Conservation (phyloP, 192 early-diverging fungal species). For the Podila verticillata region DNA sequence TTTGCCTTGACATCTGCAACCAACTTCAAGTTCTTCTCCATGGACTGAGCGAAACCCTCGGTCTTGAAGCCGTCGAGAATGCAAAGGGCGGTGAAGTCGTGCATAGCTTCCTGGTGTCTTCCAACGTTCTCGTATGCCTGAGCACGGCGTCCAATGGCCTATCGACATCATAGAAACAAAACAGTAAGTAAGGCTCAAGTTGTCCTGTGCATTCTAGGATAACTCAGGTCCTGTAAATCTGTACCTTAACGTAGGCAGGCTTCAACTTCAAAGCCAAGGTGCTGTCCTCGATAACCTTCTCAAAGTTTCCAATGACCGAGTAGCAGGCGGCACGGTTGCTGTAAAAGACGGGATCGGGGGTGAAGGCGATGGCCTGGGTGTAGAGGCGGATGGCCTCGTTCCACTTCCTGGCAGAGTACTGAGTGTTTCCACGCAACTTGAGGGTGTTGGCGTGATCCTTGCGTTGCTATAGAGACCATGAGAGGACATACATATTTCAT, state of each 20-base stretch:
- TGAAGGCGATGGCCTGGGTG: conserved; percentile 87
- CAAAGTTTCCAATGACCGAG: conserved; percentile 75
- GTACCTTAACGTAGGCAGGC: conserved; percentile 87
- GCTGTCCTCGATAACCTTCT: conserved; percentile 87
- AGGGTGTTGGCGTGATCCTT: conserved; percentile 74
- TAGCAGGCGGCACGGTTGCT: conserved; percentile 97
- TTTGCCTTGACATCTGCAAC: conserved; percentile 80
- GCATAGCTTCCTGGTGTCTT: conserved; percentile 60
- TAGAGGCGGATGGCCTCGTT: conserved; percentile 88
- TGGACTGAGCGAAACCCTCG: conserved; percentile 76
- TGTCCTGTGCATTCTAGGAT: too few relatives aligned
- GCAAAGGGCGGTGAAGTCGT: conserved; percentile 91
- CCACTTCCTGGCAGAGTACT: conserved; percentile 86
- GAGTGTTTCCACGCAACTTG: conserved; percentile 90
- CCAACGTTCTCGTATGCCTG: conserved; percentile 65
- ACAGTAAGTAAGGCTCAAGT: background rate
- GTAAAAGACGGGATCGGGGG: conserved; percentile 87
- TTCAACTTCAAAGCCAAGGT: conserved; percentile 84
- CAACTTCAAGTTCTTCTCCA: conserved; percentile 90
- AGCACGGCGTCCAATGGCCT: conserved; percentile 64
- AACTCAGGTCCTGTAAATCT: conserved; percentile 19
- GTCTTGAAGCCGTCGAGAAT: conserved; percentile 97
- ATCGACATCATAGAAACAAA: background rate
- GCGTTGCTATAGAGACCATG: conserved; percentile 50
- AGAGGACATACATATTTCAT: background rate